A percentile compares a stretch with the other conserved stretches of the same genome.
These are phyloP conservation scores for Colletotrichum lindemuthianum DNA, from an alignment of 2,329 filamentous ascomycete genomes.

Conservation along the genomic window DNA sequence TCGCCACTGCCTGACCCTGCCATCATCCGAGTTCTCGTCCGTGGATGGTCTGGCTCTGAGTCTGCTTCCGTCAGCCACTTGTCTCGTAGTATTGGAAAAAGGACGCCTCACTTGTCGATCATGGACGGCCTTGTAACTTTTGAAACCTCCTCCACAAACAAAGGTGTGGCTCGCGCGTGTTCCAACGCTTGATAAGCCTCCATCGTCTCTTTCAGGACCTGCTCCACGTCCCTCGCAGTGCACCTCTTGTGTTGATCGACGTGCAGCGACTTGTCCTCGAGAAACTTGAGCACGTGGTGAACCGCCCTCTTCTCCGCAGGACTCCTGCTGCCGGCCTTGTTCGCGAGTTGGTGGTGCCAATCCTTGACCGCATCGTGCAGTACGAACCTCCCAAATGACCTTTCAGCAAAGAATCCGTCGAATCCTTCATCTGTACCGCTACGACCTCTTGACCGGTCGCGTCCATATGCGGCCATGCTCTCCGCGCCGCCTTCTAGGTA, in stretches of 20 bases:
- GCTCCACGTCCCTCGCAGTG: not conserved
- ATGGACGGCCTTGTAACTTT: not conserved
- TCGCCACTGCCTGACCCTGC: not conserved
- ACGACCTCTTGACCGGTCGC: not conserved
- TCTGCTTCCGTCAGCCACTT: too few relatives aligned
- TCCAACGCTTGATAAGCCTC: not conserved
- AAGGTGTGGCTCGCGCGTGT: not conserved
- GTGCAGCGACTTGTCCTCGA: not conserved
- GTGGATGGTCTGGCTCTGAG: too few relatives aligned
- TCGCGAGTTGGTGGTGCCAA: not conserved
- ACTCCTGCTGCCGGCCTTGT: not conserved
- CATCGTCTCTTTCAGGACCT: not conserved
- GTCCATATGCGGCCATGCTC: not conserved
- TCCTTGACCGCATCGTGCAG: not conserved
- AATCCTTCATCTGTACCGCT: not conserved
- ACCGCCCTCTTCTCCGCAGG: not conserved
- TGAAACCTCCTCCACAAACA: not conserved
- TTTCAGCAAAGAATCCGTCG: not conserved
- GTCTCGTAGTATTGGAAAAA: too few relatives aligned
- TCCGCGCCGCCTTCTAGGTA: conserved; percentile 44
- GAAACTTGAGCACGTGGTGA: not conserved
- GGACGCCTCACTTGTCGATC: not conserved
- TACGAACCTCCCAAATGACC: not conserved
- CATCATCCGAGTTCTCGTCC: not conserved
- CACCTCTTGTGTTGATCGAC: not conserved